Base-by-base conservation (phyloP, 1,284 basidiomycete genomes). In the Cerrena zonata region DNA sequence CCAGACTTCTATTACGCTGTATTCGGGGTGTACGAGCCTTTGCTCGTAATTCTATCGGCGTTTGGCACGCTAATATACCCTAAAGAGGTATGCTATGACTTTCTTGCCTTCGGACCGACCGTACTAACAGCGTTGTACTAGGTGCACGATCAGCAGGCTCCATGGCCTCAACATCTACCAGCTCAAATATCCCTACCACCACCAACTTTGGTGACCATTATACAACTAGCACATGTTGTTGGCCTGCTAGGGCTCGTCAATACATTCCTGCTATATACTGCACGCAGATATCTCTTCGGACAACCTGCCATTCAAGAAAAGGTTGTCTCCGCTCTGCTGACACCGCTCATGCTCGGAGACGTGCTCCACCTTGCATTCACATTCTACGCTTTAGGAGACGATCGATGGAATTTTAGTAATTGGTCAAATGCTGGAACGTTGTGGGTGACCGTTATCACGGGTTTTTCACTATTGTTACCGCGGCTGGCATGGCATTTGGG, bases 211-310 rank as follows among this genome's bases (percentile, higher is more conserved):
- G 82, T 89, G 40, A 85, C 85, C 1, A 59, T 78, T 56, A 64
- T 84, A 36, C 86, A 89, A 61, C 80, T 89, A 49, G 85, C 81
- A 1, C 83, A 89, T 58, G 84, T 85, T 49, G 87, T 86, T 58
- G 83, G 78, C 39, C 78, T 89, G 25, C 63, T 89, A 52, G 86
- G 86, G 22, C 61, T 85, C 53, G 63, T 89, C 53, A 89, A 89
- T 62, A 61, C 79, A 52, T 86, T 81, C 65, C 65, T 88, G 36
- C 75, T 89, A 43, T 72, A 75, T 13, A 73, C 83, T 3, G 74
- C 74, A 22, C 78, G 83, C 47, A 76, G 66, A 48, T 75, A 88
- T 62, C 72, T 89, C 44, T 71, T 71, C 27, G 65, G 67, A 2
- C 73, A 80, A 42, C 81, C 77, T 13, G 77, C 76, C 1, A 62